Base-by-base conservation (phyloP, 208 protist species). In the Trypanosoma brucei region DNA sequence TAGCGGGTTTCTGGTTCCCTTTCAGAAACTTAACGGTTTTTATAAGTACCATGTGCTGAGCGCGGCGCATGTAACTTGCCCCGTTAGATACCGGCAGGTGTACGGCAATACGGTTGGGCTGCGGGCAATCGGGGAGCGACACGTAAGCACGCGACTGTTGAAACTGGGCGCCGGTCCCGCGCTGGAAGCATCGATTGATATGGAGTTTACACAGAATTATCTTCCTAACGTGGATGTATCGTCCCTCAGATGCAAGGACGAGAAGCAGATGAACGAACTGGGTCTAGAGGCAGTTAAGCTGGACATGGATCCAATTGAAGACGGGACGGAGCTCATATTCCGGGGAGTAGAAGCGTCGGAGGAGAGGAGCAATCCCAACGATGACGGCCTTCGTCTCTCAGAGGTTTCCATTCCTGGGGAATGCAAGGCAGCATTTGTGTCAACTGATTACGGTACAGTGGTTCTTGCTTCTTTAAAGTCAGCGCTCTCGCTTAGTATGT, bases 371-470 rank as follows among this genome's bases (percentile, higher is more conserved):
- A 93, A 95, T 65, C 83, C 85, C 8, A 92, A 85, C 68, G 89
- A 93, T 65, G 86, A 92, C 53, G 82, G 78, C 3, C 59, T 91
- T 57, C 61, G 30, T 53, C 61, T 95, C 49, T 50, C 22, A 9
- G 62, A 69, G 48, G 59, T 62, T 58, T 65, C 65, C 9, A 57
- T 94, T 51, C 36, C 78, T 5, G 88, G 74, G 0, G 73, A 78
- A 14, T 92, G 81, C 58, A 83, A 80, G 67, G 85, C 86, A 7
- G 84, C 80, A 22, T 60, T 92, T 22, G 72, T 91, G 30, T 86
- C 89, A 2, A 58, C 87, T n/a, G 83, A 92, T 69, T 95, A 92
- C 62, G 89, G 89, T 46, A 95, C 86, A 0, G 89, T 95, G 3
- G 56, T 92, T 46, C 62, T 91, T 9, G 82, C 81, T 22, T 80